phyloP scores from a whole-genome alignment of 108 stramenopile species.

The Discostella stelligeroides region DNA sequence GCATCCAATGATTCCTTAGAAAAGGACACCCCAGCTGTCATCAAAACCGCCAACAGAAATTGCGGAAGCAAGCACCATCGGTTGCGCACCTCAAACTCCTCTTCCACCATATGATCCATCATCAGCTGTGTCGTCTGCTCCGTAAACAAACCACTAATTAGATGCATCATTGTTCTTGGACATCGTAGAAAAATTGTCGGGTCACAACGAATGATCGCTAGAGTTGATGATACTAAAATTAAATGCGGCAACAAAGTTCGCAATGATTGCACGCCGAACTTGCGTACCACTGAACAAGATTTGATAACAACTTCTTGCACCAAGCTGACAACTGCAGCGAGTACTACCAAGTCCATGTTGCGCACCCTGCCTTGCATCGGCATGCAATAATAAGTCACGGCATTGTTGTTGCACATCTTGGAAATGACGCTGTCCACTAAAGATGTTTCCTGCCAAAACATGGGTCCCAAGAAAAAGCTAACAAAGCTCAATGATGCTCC shows the following conservation, averaged over 20 bases:
- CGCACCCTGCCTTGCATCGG: conserved; percentile 39
- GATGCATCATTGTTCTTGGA: conserved; percentile 69
- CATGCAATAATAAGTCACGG: neutral
- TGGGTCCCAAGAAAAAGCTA: conserved; percentile 54
- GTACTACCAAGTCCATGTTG: conserved; percentile 65
- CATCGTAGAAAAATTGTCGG: conserved; percentile 44
- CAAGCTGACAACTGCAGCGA: conserved; percentile 38
- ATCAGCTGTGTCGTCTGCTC: conserved; percentile 85
- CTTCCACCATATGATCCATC: conserved; percentile 79
- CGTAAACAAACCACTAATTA: conserved; percentile 69
- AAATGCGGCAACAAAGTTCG: conserved; percentile 54
- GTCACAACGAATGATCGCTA: conserved; percentile 50
- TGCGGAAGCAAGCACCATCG: conserved; percentile 65
- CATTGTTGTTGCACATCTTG: neutral
- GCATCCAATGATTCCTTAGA: conserved; percentile 18
- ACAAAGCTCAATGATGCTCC: conserved; percentile 66
- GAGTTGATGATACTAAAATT: conserved; percentile 35
- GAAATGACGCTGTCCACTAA: conserved; percentile 43
- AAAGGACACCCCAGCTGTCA: conserved; percentile 20
- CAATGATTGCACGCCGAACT: conserved; percentile 42
- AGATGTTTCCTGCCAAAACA: conserved; percentile 66
- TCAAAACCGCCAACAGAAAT: conserved; percentile 48
- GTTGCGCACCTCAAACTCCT: conserved; percentile 40
- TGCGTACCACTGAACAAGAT: conserved; percentile 39
- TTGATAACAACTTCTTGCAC: conserved; percentile 67